These are phyloP conservation scores for Monilinia fructigena DNA, from an alignment of 2,329 filamentous ascomycete genomes.

Conservation along the genomic window DNA sequence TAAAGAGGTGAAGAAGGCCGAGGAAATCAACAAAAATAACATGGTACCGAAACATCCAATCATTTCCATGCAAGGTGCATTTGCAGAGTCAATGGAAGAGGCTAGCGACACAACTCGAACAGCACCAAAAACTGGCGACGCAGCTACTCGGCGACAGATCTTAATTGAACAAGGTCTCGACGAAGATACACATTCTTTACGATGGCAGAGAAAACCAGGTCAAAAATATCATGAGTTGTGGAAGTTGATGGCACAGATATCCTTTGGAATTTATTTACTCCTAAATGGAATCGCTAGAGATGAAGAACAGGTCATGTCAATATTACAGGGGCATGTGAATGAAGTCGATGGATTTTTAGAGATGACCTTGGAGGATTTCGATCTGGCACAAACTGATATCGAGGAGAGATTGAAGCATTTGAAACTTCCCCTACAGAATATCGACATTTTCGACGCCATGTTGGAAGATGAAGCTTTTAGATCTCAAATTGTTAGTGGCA, in stretches of 20 bases:
- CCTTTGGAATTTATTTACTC: slow-evolving; percentile 87
- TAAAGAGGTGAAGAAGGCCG: neutral
- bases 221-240: slow-evolving; percentile 83
- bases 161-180: slow-evolving; percentile 67
- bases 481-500: slow-evolving; percentile 77
- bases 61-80: slow-evolving; percentile 73
- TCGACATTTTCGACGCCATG: slow-evolving; percentile 81
- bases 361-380: slow-evolving; percentile 79
- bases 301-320: slow-evolving; percentile 81
- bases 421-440: slow-evolving; percentile 78
- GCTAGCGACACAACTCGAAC: slow-evolving; percentile 52
- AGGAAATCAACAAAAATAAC: slow-evolving; percentile 8
- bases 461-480: slow-evolving; percentile 82
- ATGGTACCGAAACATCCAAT: slow-evolving; percentile 65
- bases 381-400: slow-evolving; percentile 75
- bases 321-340: slow-evolving; percentile 88
- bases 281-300: slow-evolving; percentile 85
- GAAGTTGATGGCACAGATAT: slow-evolving; percentile 89
- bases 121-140: slow-evolving; percentile 57
- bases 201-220: slow-evolving; percentile 73
- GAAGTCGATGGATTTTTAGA: slow-evolving; percentile 92
- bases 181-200: slow-evolving; percentile 67
- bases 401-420: slow-evolving; percentile 76
- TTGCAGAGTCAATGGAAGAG: slow-evolving; percentile 78
- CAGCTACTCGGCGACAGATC: slow-evolving; percentile 61